A percentile compares a stretch with the other conserved stretches of the same genome.
These are phyloP conservation scores for Ophiostoma sp. DNA, from an alignment of 2,329 filamentous ascomycete genomes.

Conservation along the genomic window DNA sequence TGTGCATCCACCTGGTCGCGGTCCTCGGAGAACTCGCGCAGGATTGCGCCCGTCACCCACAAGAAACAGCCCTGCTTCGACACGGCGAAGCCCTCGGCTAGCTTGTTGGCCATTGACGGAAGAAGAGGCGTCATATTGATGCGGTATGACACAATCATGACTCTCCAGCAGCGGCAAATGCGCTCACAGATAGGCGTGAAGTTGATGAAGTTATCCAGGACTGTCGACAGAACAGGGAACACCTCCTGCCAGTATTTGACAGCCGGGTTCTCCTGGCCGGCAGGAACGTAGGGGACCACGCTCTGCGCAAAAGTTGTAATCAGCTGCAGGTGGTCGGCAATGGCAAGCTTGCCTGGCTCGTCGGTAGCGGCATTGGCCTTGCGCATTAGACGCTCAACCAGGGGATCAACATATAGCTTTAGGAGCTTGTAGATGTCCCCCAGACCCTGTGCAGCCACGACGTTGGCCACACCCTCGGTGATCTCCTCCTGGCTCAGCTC, in stretches of 20 bases:
- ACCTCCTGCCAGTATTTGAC: slow-evolving; percentile 96
- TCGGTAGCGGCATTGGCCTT: slow-evolving; percentile 82
- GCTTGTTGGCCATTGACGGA: slow-evolving; percentile 78
- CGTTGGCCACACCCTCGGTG: slow-evolving; percentile 88
- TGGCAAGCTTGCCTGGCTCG: slow-evolving; percentile 74
- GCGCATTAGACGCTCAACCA: slow-evolving; percentile 76
- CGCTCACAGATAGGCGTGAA: slow-evolving; percentile 89
- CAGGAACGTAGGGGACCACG: slow-evolving; percentile 67
- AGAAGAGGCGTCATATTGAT: slow-evolving; percentile 82
- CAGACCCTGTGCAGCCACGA: slow-evolving; percentile 79
- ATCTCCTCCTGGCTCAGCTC: slow-evolving; percentile 88
- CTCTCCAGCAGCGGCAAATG: slow-evolving; percentile 90
- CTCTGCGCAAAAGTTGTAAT: slow-evolving; percentile 84
- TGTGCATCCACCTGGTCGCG: slow-evolving; percentile 74
- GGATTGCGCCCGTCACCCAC: slow-evolving; percentile 94
- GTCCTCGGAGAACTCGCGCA: slow-evolving; percentile 91
- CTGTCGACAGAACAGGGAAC: slow-evolving; percentile 77
- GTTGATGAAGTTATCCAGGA: slow-evolving; percentile 79
- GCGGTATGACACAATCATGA: slow-evolving; percentile 94
- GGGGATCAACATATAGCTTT: slow-evolving; percentile 88
- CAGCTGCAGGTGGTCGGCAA: slow-evolving; percentile 89
- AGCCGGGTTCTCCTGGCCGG: slow-evolving; percentile 73
- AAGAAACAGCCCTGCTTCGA: slow-evolving; percentile 94
- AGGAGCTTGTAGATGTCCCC: slow-evolving; percentile 77
- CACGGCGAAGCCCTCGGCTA: slow-evolving; percentile 75